Evolutionary conservation across 805 yeast genomes (phyloP).

Genomic region (Yamadazyma insecticola): DNA sequence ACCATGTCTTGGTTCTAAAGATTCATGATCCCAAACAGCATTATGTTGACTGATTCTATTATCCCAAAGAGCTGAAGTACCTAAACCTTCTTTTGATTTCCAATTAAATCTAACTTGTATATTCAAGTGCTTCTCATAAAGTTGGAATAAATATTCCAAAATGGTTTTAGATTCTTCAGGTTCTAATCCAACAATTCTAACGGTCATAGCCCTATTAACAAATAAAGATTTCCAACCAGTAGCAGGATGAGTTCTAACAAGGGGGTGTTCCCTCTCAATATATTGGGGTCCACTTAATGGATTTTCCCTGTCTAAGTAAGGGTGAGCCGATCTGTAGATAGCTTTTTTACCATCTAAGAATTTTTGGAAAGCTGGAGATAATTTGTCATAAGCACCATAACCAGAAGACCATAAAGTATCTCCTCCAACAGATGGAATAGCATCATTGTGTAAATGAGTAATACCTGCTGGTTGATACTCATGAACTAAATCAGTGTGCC

Average conservation of each 20-base stretch:
- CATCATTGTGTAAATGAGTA: constrained; percentile 34
- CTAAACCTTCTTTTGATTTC: constrained; percentile 38
- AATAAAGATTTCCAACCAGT: constrained; percentile 59
- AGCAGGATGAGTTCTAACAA: constrained; percentile 61
- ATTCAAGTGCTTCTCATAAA: constrained; percentile 49
- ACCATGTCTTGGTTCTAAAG: constrained; percentile 44
- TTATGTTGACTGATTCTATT: constrained; percentile 52
- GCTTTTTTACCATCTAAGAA: constrained; percentile 53
- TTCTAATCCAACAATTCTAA: constrained; percentile 48
- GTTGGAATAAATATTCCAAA: constrained; percentile 40
- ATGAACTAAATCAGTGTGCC: constrained; percentile 37
- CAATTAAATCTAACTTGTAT: constrained; percentile 53
- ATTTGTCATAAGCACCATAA: constrained; percentile 54
- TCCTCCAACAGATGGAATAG: constrained; percentile 47
- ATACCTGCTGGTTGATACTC: constrained; percentile 34
- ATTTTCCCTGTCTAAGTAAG: constrained; percentile 37
- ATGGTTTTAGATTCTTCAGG: constrained; percentile 47
- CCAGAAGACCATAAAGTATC: constrained; percentile 57
- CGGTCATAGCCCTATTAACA: constrained; percentile 49
- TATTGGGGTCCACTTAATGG: constrained; percentile 45
- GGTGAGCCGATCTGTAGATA: constrained; percentile 37
- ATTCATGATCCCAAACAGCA: constrained; percentile 51
- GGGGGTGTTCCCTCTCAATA: constrained; percentile 54
- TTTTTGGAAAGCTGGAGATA: constrained; percentile 46
- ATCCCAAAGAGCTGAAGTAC: constrained; percentile 58